Percentiles rank a stretch among this genome's conserved stretches.
Conservation (phyloP, 306 rosid species). For the Fagus sylvatica region DNA sequence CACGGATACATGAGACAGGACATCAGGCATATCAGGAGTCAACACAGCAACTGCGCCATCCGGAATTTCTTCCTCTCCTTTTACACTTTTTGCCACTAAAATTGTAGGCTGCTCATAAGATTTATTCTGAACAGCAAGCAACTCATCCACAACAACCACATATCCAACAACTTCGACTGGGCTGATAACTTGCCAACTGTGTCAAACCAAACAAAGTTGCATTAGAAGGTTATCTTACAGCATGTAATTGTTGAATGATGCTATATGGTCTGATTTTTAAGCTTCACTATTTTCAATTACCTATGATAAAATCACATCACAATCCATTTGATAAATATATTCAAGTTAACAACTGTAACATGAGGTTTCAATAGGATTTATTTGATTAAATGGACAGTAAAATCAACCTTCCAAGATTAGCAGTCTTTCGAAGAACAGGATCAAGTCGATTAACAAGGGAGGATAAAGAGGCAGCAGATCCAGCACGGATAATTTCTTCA, state of each 20-base stretch:
- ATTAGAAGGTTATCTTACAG: conserved; percentile 30
- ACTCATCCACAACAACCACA: conserved; percentile 84
- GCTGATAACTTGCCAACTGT: conserved; percentile 99
- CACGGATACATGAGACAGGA: conserved; percentile 98
- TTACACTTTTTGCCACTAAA: conserved; percentile 83
- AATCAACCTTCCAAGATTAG: conserved; percentile 88
- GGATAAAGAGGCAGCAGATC: conserved; percentile 96
- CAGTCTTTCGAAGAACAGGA: conserved; percentile 89
- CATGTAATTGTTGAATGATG: not conserved
- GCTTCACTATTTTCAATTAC: not conserved
- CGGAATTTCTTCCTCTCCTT: conserved; percentile 98
- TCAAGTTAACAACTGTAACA: not conserved
- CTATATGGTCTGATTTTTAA: not conserved
- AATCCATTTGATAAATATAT: not conserved
- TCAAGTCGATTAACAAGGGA: conserved; percentile 86
- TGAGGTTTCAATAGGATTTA: conserved; percentile 26
- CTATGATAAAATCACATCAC: not conserved
- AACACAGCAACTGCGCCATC: conserved; percentile 97
- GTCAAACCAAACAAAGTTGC: conserved; percentile 34
- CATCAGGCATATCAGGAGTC: conserved; percentile 99
- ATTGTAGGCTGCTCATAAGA: conserved; percentile 78
- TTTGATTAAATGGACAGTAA: conserved; percentile 17
- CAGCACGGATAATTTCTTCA: conserved; percentile 96
- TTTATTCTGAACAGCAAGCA: conserved; percentile 90
- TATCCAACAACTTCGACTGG: conserved; percentile 88